A percentile compares a stretch with the other conserved stretches of the same genome.
Evolutionary conservation across 345 rosid genomes (phyloP).

Genomic region (Salix exigua): DNA sequence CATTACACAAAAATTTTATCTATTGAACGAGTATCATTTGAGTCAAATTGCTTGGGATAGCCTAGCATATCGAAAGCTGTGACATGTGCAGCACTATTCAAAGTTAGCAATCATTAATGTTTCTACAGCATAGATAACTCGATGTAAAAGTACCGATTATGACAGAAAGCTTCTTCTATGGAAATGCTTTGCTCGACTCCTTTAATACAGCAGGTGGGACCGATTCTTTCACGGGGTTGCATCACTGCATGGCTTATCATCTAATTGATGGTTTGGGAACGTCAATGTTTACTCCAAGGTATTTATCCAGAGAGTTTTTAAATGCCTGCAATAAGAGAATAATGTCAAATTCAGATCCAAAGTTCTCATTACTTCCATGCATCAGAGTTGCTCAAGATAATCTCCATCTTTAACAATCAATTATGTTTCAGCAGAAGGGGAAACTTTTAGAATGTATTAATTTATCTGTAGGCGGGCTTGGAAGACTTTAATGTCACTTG

Average conservation of each 20-base stretch:
- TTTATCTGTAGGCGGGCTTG: slow-evolving; percentile 12
- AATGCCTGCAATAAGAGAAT: slow-evolving; percentile 50
- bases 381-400: slow-evolving; percentile 8
- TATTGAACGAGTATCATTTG: background rate
- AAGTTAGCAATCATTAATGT: slow-evolving; percentile 36
- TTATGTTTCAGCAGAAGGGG: slow-evolving; percentile 11
- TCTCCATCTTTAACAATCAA: background rate
- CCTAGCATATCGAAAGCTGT: slow-evolving; percentile 21
- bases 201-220: slow-evolving; percentile 23
- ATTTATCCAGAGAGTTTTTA: slow-evolving; percentile 58
- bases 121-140: slow-evolving; percentile 44
- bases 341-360: background rate
- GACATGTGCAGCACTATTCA: slow-evolving; percentile 23
- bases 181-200: slow-evolving; percentile 25
- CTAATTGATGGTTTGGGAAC: slow-evolving; percentile 23
- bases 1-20: background rate
- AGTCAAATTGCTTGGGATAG: slow-evolving; percentile 7
- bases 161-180: slow-evolving; percentile 38
- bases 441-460: slow-evolving; percentile 9
- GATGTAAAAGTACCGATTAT: slow-evolving; percentile 31
- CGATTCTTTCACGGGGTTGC: slow-evolving; percentile 25
- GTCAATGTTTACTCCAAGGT: slow-evolving; percentile 48
- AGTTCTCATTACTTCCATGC: background rate
- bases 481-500: slow-evolving; percentile 16
- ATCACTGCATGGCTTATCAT: slow-evolving; percentile 23